Conservation (phyloP, 805 yeast genomes). For the Barnettozyma populi region DNA sequence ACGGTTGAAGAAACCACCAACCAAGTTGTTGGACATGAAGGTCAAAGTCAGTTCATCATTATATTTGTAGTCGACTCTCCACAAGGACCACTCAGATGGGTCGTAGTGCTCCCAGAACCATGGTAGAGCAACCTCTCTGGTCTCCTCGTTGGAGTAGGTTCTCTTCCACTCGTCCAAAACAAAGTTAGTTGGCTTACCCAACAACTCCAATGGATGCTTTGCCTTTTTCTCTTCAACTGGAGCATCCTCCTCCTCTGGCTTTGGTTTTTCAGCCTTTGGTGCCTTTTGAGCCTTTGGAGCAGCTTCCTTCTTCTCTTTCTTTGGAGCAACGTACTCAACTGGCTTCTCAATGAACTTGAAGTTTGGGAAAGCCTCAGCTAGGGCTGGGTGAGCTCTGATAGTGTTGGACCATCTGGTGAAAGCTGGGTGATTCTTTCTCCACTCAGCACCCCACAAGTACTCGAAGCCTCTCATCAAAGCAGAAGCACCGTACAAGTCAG, state of each 20-base stretch:
- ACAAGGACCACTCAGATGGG: slow-evolving; percentile 89
- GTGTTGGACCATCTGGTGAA: slow-evolving; percentile 70
- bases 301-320: slow-evolving; percentile 43
- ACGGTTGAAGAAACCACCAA: slow-evolving; percentile 98
- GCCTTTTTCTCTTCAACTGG: slow-evolving; percentile 65
- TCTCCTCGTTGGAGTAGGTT: slow-evolving; percentile 93
- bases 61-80: slow-evolving; percentile 95
- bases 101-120: slow-evolving; percentile 98
- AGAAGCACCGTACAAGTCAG: slow-evolving; percentile 57
- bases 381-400: slow-evolving; percentile 38
- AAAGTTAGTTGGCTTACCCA: slow-evolving; percentile 65
- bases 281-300: slow-evolving; percentile 28
- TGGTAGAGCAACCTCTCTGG: slow-evolving; percentile 89
- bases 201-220: slow-evolving; percentile 84
- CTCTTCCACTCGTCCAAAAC: slow-evolving; percentile 93
- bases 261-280: slow-evolving; percentile 34
- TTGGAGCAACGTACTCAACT: slow-evolving; percentile 63
- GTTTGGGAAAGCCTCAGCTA: slow-evolving; percentile 44
- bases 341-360: slow-evolving; percentile 61
- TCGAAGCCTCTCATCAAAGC: slow-evolving; percentile 50
- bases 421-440: slow-evolving; percentile 60
- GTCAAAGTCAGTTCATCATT: slow-evolving; percentile 95
- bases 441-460: slow-evolving; percentile 54
- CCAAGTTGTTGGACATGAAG: slow-evolving; percentile 96
- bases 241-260: slow-evolving; percentile 32